Evolutionary conservation across 2,329 filamentous ascomycete genomes (phyloP), one percentile per base, ranked within the genome.

Genomic region (Nannizzia gypsea): DNA sequence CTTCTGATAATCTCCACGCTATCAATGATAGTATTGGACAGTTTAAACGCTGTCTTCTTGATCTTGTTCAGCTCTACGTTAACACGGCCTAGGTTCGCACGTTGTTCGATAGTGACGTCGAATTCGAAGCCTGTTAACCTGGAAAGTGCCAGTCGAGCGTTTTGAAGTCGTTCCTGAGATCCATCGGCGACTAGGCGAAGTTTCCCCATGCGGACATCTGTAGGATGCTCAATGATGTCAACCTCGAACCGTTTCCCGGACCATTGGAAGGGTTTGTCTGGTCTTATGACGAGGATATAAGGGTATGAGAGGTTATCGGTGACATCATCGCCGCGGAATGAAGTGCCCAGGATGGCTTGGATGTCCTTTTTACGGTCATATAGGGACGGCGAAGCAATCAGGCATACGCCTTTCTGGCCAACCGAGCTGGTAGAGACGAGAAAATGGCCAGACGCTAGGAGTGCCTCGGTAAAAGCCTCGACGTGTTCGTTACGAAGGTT

Each of bases 11-110:
- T 90, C 70, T 95, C 90, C 50, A 99, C 93, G 70, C 90, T 96
- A 73, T 97, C 92, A 90, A 99, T 96, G 74, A 99, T 97, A 5
- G 90, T 90, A 74, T 96, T 97, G 57, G 90, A 96, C 48, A 99
- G 80, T 73, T 95, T 96, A 78, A 95, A 97, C 2, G 92, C 90
- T 1, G 95, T 95, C 71, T 91, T 90, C 67, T 95, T 91, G 67
- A 96, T 96, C 71, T 95, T 95, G 67, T 90, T 92, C 64, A 99
- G 77, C 70, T 95, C 88, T 57, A 86, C 78, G 69, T 97, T 95
- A 66, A 99, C 93, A 66, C 95, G 89, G 64, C 89, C 88, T 42
- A 99, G 81, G 70, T 96, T 97, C 20, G 93, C 95, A 65, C 93
- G 83, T 68, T 95, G 89, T 71, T 97, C 93, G 59, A 96, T 87